These are phyloP conservation scores for Escovopsis weberi DNA, from an alignment of 2,329 filamentous ascomycete genomes.

Conservation along the genomic window DNA sequence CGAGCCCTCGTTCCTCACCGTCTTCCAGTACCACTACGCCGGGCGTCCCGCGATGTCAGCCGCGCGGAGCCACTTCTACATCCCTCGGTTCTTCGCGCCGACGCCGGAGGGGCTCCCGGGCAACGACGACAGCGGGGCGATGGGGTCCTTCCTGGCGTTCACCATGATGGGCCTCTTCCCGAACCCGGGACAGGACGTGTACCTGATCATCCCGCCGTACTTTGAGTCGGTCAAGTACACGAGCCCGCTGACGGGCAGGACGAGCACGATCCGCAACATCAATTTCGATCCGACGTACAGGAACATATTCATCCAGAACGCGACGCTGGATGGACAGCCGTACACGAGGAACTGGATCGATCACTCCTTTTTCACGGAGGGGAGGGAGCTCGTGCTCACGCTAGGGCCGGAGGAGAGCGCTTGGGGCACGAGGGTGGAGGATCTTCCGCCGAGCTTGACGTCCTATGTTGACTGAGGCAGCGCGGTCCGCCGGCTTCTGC, in stretches of 20 bases:
- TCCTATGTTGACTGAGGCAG: too few relatives aligned
- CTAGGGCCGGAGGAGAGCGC: conserved; percentile 45
- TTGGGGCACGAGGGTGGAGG: conserved; percentile 46
- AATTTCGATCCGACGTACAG: conserved; percentile 47
- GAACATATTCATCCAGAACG: conserved; percentile 50
- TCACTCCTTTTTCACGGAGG: conserved; percentile 53
- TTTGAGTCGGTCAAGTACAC: conserved; percentile 46
- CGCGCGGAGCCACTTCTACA: conserved; percentile 45
- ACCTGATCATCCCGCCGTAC: conserved; percentile 56
- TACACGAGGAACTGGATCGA: conserved; percentile 54
- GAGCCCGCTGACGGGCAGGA: conserved; percentile 42
- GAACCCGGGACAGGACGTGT: conserved; percentile 53
- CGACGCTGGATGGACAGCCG: conserved; percentile 42
- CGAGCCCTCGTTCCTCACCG: conserved; percentile 43
- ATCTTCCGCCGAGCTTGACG: conserved; percentile 46
- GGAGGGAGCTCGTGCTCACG: conserved; percentile 47
- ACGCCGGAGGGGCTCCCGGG: conserved; percentile 47
- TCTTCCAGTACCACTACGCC: conserved; percentile 57
- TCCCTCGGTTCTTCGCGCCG: conserved; percentile 47
- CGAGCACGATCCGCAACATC: conserved; percentile 42
- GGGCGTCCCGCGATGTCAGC: conserved; percentile 44
- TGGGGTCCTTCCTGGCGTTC: conserved; percentile 52
- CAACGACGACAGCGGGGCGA: conserved; percentile 57
- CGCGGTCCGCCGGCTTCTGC: too few relatives aligned
- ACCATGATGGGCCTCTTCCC: conserved; percentile 59